These are phyloP conservation scores for Sporobolomyces phaffii DNA, from an alignment of 768 basidiomycete species.

Conservation along the genomic window DNA sequence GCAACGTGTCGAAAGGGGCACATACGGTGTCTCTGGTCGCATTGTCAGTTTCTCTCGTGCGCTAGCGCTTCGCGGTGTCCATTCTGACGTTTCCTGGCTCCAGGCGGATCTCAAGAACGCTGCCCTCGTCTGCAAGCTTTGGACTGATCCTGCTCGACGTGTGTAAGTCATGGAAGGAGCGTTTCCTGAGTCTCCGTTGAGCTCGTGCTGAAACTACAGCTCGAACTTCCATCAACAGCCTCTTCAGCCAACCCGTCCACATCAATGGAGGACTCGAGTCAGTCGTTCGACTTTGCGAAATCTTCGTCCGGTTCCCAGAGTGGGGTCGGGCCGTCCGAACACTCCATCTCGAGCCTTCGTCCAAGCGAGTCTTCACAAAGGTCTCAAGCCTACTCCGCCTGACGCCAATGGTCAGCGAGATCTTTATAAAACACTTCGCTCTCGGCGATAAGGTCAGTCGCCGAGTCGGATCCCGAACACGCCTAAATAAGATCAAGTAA, in stretches of 20 bases:
- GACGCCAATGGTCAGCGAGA: not conserved
- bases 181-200: too few relatives aligned
- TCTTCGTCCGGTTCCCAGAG: not conserved
- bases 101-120: not conserved
- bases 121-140: not conserved
- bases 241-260: not conserved
- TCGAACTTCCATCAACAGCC: not conserved
- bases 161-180: too few relatives aligned
- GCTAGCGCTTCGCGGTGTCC: too few relatives aligned
- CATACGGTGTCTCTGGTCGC: too few relatives aligned
- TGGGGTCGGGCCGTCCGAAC: not conserved
- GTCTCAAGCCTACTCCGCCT: not conserved
- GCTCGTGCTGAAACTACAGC: not conserved
- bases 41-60: too few relatives aligned
- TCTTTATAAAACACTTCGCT: slow-evolving; percentile 2
- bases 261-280: not conserved
- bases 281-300: not conserved
- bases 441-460: slow-evolving; percentile 9
- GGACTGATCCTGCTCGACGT: not conserved
- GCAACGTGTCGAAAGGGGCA: too few relatives aligned
- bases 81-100: too few relatives aligned
- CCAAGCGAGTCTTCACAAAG: not conserved
- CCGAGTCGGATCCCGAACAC: too few relatives aligned
- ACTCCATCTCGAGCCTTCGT: not conserved
- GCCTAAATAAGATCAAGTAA: too few relatives aligned